Conservation (phyloP, 768 basidiomycete species). For the Leccinum variicolor region DNA sequence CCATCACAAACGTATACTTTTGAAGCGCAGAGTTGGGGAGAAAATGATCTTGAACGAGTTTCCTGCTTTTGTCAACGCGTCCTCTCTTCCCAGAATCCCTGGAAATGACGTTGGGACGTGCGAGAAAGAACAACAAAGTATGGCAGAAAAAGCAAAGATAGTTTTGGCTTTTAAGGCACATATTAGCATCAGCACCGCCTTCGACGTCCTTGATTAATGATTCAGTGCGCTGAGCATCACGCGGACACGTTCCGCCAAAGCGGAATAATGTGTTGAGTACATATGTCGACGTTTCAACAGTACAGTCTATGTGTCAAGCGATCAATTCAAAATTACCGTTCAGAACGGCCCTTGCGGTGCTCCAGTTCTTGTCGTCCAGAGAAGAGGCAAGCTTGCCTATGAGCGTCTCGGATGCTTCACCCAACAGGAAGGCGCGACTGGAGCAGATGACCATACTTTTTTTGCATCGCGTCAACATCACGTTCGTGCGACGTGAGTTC, state of each 20-base stretch:
- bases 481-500: conserved; percentile 69
- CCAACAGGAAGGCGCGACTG: conserved; percentile 33
- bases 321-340: no score
- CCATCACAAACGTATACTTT: conserved; percentile 33
- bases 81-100: not conserved
- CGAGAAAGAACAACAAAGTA: no score
- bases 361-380: conserved; percentile 13
- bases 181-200: no score
- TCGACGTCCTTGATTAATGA: no score
- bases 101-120: not conserved
- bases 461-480: conserved; percentile 81
- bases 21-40: no score
- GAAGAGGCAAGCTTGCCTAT: conserved; percentile 24
- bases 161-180: no score
- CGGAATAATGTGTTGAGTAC: no score
- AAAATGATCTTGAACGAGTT: not conserved
- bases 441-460: conserved; percentile 70
- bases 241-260: no score
- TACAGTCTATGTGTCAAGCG: no score
- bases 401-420: conserved; percentile 17
- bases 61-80: conserved; percentile 8
- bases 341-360: not conserved
- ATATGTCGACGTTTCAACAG: no score
- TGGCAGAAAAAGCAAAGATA: no score
- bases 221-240: no score